Evolutionary conservation across 345 rosid species (phyloP).

Genomic region (Moricandia moricandioides): DNA sequence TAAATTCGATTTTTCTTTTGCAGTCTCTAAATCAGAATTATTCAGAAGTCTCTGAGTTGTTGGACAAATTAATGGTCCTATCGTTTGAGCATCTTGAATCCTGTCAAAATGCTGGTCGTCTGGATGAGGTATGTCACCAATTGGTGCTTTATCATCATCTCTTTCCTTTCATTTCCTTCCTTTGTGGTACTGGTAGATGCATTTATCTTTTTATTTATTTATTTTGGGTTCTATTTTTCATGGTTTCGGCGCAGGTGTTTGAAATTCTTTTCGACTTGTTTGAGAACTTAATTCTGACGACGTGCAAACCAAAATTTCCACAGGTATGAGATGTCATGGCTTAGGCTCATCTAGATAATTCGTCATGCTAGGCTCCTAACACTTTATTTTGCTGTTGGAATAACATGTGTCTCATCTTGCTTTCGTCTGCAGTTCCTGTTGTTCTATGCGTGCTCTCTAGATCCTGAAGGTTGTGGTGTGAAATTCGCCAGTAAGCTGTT

Average conservation of each 20-base stretch:
- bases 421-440: constrained; percentile 65
- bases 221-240: not conserved
- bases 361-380: too few relatives aligned
- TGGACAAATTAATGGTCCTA: constrained; percentile 72
- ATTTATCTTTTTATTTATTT: not conserved
- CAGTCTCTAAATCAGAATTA: too few relatives aligned
- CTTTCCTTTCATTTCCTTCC: not conserved
- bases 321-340: not conserved
- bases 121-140: constrained; percentile 54
- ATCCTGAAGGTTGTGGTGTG: constrained; percentile 75
- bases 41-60: constrained; percentile 5
- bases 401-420: not conserved
- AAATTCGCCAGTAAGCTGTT: constrained; percentile 56
- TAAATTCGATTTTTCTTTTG: too few relatives aligned
- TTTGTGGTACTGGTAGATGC: not conserved
- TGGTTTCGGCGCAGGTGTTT: constrained; percentile 54
- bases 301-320: not conserved
- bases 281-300: constrained; percentile 25
- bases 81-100: constrained; percentile 79
- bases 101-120: constrained; percentile 55
- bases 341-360: not conserved
- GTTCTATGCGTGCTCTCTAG: constrained; percentile 83
- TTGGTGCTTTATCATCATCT: not conserved
- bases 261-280: constrained; percentile 68
- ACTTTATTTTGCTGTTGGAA: not conserved